Evolutionary conservation across 768 basidiomycete genomes (phyloP), one percentile per base, ranked within the genome.

Genomic region (Tylopilus vinaceipallidus): DNA sequence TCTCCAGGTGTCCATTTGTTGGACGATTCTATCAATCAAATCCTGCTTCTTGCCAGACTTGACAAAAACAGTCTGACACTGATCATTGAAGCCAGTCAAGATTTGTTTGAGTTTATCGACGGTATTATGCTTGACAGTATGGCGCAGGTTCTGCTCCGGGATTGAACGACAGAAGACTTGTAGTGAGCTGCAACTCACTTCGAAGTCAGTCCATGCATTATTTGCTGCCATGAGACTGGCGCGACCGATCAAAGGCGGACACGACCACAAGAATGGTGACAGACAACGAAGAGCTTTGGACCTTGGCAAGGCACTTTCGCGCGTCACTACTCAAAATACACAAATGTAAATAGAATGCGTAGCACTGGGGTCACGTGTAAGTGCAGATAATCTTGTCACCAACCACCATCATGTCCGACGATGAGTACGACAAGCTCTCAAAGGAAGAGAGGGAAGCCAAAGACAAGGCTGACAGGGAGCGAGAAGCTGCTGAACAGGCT

Each of bases 11-110:
- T 86, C 83, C 58, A 92, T 68, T 53, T 76, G 72, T 8, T 59
- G 56, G 38, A 79, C 68, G 53, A 93, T 84, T 53, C 88, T 78
- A 64, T 91, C 87, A 63, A 91, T 90, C 40, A 92, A 78, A 29
- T 92, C 91, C 59, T 90, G 86, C 64, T 93, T 93, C 73, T 88
- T 91, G 23, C 91, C 91, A 11, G 87, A 77, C 68, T 88, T 90
- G 46, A 79, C 73, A 24, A 91, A 72, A 57, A 78, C 76, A 4
- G 81, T 79, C 45, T 71, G 71, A 62, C 89, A 91, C 65, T 90
- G 84, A 32, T 88, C 87, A 71, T 90, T 91, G 57, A 92, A 75
- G 22, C 84, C 85, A 33, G 74, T 67, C 49, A 93, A 74, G 58
- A 93, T 88, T 63, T 86, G 84, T 68, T 93, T 92, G 55, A 93